Base-by-base conservation (phyloP, 1,284 basidiomycete species). In the Grifola frondosa region DNA sequence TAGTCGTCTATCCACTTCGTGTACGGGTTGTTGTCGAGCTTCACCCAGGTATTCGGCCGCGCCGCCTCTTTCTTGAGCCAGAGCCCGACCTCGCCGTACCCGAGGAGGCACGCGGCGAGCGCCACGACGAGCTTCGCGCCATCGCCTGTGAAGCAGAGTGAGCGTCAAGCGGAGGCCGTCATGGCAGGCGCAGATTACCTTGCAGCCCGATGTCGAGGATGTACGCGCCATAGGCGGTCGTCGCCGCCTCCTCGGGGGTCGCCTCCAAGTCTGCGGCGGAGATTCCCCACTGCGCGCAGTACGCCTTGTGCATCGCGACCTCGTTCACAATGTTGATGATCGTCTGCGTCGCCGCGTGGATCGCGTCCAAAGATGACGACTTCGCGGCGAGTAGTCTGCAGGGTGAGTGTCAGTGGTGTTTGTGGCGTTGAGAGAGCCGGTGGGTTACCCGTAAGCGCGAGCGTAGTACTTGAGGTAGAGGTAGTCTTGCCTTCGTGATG, bases 11-110 rank as follows among this genome's bases (percentile, higher is more conserved):
- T 91, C 92, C 93, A 96, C 37, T 70, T 66, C 40, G 70, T 66
- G 65, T 94, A 94, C 6, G 79, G 77, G 58, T 94, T 94, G 1
- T 74, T 76, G 6, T 84, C 77, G 38, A 80, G 60, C 26, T 71
- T 64, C 2, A 86, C 78, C 72, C 80, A 79, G 30, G 67, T 71
- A 26, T 73, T 63, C 2, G 74, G 71, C 23, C 63, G 61, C 16
- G 60, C 54, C 1, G 81, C 73, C 48, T 84, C 74, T 37, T 70
- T 76, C 63, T 77, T 77, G 34, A 89, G 68, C 86, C 81, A 95
- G 30, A 91, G 68, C 0, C 93, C 95, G 0, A 96, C 90, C 63
- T 97, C 91, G n/a, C 92, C 95, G 59, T 97, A 98, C 0, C 95
- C 95, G 0, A 97, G 68, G 11, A 97, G 71, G 62, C 95, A 98